Conservation (phyloP, 2,329 filamentous ascomycete genomes). For the Trichoderma sp. region DNA sequence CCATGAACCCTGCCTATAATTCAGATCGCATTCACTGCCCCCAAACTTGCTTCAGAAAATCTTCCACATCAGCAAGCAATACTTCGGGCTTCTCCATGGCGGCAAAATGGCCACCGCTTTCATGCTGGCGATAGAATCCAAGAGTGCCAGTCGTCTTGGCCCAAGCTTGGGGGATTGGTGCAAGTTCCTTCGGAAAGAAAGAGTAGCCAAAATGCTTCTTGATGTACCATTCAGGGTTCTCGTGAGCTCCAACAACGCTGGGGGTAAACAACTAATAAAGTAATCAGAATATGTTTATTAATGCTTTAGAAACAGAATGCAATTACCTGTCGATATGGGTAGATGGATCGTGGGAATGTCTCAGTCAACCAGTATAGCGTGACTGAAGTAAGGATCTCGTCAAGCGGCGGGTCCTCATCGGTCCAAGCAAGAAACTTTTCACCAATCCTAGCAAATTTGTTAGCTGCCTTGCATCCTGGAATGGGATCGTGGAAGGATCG, state of each 20-base stretch:
- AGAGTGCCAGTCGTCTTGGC: neutral
- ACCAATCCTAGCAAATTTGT: neutral
- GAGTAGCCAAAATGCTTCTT: constrained; percentile 10
- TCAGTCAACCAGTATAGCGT: constrained; percentile 13
- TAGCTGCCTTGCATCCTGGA: neutral
- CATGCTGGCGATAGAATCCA: neutral
- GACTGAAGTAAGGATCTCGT: neutral
- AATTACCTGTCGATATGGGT: constrained; percentile 10
- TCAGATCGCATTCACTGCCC: neutral
- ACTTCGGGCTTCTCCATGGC: constrained; percentile 5
- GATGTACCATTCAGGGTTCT: constrained; percentile 1
- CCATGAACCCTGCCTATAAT: neutral
- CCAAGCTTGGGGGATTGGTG: constrained; percentile 2
- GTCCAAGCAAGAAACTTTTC: constrained; percentile 16
- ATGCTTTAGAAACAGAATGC: neutral
- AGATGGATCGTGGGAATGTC: constrained; percentile 7
- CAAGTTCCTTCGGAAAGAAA: constrained; percentile 7
- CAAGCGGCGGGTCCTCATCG: neutral
- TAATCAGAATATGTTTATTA: neutral
- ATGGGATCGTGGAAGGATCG: neutral
- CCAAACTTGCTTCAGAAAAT: constrained; percentile 1
- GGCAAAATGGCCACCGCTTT: constrained; percentile 10
- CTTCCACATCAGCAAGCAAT: constrained; percentile 9
- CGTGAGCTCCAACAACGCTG: neutral
- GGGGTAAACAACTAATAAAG: neutral